Conservation (phyloP, 768 basidiomycete species). For the Russula sp. region DNA sequence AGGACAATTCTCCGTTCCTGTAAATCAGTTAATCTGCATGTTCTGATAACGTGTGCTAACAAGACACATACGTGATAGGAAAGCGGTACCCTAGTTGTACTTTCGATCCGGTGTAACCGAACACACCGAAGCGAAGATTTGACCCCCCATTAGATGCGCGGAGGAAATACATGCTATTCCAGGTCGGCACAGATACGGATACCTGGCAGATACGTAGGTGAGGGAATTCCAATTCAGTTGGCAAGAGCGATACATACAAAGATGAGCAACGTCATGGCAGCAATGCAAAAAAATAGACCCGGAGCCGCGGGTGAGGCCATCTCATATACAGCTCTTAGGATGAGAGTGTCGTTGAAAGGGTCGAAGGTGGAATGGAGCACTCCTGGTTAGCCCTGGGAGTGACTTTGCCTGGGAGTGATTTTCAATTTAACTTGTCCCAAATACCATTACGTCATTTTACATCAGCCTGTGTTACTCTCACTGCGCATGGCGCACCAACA, state of each 20-base stretch:
- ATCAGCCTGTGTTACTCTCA: not conserved
- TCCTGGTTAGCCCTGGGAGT: not conserved
- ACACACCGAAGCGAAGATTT: conserved; percentile 59
- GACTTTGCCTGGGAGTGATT: not conserved
- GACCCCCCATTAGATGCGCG: conserved; percentile 36
- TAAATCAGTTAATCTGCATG: conserved; percentile 3
- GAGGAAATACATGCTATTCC: conserved; percentile 65
- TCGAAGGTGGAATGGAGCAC: not conserved
- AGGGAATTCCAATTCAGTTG: not conserved
- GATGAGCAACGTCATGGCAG: conserved; percentile 60
- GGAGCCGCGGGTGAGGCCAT: conserved; percentile 59
- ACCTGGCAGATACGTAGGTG: conserved; percentile 34
- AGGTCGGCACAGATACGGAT: conserved; percentile 67
- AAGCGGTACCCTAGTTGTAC: conserved; percentile 54
- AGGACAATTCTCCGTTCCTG: conserved; percentile 43
- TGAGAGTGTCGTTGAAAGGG: not conserved
- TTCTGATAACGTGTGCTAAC: not conserved
- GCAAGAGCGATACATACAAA: conserved; percentile 42
- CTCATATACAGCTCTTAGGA: not conserved
- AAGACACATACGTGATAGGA: conserved; percentile 38
- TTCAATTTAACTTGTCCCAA: not conserved
- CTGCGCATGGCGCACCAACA: not conserved
- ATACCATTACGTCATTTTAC: not conserved
- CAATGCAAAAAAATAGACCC: conserved; percentile 65
- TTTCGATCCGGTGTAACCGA: conserved; percentile 60